Base-by-base conservation (phyloP, 2,329 filamentous ascomycete genomes). In the Botrytis byssoidea region DNA sequence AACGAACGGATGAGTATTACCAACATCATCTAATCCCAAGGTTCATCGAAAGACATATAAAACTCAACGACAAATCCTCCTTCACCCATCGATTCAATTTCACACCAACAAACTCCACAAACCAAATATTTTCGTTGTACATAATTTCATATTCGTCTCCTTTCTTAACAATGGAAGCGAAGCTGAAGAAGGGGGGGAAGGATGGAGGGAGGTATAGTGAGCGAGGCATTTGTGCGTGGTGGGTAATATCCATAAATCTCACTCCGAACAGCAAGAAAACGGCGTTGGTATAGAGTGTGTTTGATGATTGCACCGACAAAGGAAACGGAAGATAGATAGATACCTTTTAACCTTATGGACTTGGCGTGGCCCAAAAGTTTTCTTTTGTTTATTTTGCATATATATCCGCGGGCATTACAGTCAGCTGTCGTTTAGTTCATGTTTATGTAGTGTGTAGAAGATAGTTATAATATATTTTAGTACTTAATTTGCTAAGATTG, bases 1-100 rank as follows among this genome's bases (percentile, higher is more conserved):
- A 80, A 76, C 59, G 78, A 80, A 74, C 74, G 78, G 63, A 80
- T 80, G 78, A 79, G 78, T 55, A 80, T 80, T 51, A 79, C 77
- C 44, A 79, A 79, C 72, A 79, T 80, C 59, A 79, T 80, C 44
- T 79, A 18, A 44, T 37, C 51, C 16, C 6, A n/a, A 57, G 16
- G 18, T 44, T 44, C 16, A 46, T 32, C n/a, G n/a, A 29, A 32
- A 14, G 10, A 22, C 18, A 20, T 5, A 29, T 29, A 18, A n/a
- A 63, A 1, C 16, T 42, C 25, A 29, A 42, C 37, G 16, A 6
- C 22, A 44, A 1, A 57, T n/a, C 60, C 37, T 6, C 25, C 20
- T 6, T 18, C 9, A 18, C 14, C 14, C 10, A 16, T 57, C n/a
- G 6, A 29, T 29, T 18, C 37, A 44, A 64, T 29, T 25, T 42